Evolutionary conservation across 139 green algal species (phyloP).

Genomic region (Chlamydomonas incerta): DNA sequence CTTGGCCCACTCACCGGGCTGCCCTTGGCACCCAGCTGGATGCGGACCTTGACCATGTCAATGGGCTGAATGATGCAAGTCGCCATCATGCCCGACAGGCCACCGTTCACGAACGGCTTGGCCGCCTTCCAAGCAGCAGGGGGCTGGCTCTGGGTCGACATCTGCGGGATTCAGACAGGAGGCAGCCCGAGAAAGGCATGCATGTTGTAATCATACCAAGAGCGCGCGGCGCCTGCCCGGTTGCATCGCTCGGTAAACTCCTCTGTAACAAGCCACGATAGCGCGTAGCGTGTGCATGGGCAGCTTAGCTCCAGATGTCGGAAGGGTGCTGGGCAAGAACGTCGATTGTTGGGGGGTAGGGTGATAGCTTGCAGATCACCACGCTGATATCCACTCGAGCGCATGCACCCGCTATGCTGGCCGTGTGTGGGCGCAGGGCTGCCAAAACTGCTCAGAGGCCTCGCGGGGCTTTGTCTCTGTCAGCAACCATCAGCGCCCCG

Average conservation of each 20-base stretch:
- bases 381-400: too few species aligned
- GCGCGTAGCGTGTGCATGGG: too few species aligned
- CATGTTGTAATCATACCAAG: too few species aligned
- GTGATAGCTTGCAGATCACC: too few species aligned
- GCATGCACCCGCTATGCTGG: too few species aligned
- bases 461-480: not conserved
- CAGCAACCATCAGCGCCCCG: not conserved
- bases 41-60: constrained; percentile 98
- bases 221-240: too few species aligned
- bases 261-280: too few species aligned
- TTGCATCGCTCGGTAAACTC: too few species aligned
- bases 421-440: not conserved
- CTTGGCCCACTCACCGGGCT: constrained; percentile 77
- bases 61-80: constrained; percentile 96
- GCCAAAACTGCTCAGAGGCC: not conserved
- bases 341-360: too few species aligned
- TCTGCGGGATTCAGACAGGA: not conserved
- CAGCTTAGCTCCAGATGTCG: too few species aligned
- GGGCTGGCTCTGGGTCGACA: constrained; percentile 38
- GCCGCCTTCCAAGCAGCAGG: constrained; percentile 80
- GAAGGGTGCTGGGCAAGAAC: too few species aligned
- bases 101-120: constrained; percentile 99
- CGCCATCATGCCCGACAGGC: constrained; percentile 88
- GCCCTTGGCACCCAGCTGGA: constrained; percentile 95
- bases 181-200: too few species aligned